phyloP scores from a whole-genome alignment of 2,329 filamentous ascomycete species.

The Talaromyces sp. region DNA sequence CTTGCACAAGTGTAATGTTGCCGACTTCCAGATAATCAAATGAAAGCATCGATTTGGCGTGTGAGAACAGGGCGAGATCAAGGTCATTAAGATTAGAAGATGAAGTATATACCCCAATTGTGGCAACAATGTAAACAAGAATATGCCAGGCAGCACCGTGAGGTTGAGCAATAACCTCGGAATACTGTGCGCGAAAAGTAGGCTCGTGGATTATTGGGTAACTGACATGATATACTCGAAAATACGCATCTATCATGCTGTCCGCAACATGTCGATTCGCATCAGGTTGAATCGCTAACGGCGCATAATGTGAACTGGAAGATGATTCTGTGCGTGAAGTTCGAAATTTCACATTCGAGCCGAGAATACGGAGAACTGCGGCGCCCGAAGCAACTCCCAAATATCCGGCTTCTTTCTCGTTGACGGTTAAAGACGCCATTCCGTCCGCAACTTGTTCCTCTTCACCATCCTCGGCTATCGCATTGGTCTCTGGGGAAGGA shows the following conservation, averaged over 20 bases:
- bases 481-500: not conserved
- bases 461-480: conserved; percentile 23
- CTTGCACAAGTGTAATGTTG: conserved; percentile 45
- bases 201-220: conserved; percentile 46
- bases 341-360: not conserved
- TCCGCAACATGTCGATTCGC: conserved; percentile 5
- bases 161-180: conserved; percentile 36
- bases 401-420: conserved; percentile 33
- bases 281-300: not conserved
- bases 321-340: conserved; percentile 17
- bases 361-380: conserved; percentile 1
- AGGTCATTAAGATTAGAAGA: conserved; percentile 34
- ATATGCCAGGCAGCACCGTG: conserved; percentile 40
- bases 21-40: conserved; percentile 45
- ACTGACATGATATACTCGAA: conserved; percentile 40
- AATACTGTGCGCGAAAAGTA: conserved; percentile 43
- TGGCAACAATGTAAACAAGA: conserved; percentile 40
- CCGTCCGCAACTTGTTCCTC: conserved; percentile 31
- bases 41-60: conserved; percentile 38
- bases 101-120: conserved; percentile 40
- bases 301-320: not conserved
- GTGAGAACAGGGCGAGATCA: conserved; percentile 42
- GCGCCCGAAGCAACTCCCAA: conserved; percentile 23
- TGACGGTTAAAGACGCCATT: conserved; percentile 34
- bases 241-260: conserved; percentile 39